Base-by-base conservation (phyloP, 768 basidiomycete species). In the Agaricus subrufescens region DNA sequence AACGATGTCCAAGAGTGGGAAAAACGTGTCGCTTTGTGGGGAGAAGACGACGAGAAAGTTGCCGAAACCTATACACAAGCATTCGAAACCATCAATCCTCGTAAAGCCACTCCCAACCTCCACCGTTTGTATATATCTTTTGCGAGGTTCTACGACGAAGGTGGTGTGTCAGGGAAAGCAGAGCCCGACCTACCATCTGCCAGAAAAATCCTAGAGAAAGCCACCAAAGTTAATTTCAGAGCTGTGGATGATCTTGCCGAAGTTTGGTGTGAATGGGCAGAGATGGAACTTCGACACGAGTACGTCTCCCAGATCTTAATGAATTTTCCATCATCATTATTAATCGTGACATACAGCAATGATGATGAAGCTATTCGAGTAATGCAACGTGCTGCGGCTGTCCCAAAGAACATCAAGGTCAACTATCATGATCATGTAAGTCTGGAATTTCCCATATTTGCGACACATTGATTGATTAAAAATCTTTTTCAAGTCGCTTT, bases 1-100 rank as follows among this genome's bases (percentile, higher is more conserved):
- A 91, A 98, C 63, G 97, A 99, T 64, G 97, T 98, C 1, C 94
- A 97, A 62, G 97, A 99, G 68, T 99, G 97, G 97, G 97, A 98
- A 74, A 99, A 99, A 72, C 78, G 96, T 37, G 83, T 98, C 19
- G 95, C 94, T 2, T 71, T 98, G 27, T 96, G 85, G 82, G 97
- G 90, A 2, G 87, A 94, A 52, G 84, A 97, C 61, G 95, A 99
- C 65, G 91, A 89, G 62, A 96, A 94, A 79, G 89, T 96, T 19
- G 92, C 93, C 12, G 89, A 92, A 63, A 98, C 97, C 1, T 99
- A 97, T 70, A 89, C 86, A 26, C 81, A 83, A 64, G 96, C 97
- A 2, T 73, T 98, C 34, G 87, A 91, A 60, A 95, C 93, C 1
- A 82, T 98, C 68, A 81, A 83, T 54, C 89, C 97, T 23, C 84